These are phyloP conservation scores for Russula brevipes DNA, from an alignment of 768 basidiomycete species.

Conservation along the genomic window DNA sequence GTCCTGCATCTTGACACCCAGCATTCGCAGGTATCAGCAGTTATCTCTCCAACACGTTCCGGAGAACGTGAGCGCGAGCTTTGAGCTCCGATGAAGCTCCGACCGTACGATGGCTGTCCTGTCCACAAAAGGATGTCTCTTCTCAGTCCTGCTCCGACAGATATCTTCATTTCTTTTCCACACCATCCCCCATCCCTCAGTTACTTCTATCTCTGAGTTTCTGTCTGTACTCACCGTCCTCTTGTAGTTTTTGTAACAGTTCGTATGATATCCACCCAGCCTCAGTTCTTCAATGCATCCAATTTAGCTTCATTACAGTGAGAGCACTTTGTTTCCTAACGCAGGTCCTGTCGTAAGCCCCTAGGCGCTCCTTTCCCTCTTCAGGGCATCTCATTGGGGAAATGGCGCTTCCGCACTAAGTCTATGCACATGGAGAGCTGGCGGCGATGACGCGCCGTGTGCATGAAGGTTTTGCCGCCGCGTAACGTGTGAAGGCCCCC, in stretches of 20 bases:
- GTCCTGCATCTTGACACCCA: slow-evolving; percentile 6
- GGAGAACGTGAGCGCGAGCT: slow-evolving; percentile 65
- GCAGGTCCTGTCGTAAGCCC: not conserved
- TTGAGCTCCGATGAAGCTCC: slow-evolving; percentile 70
- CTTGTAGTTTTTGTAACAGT: slow-evolving; percentile 21
- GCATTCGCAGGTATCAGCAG: slow-evolving; percentile 71
- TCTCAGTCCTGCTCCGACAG: not conserved
- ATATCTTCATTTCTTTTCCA: not conserved
- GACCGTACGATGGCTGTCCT: not conserved
- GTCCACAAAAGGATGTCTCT: slow-evolving; percentile 6
- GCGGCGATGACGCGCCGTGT: no score
- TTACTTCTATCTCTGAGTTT: not conserved
- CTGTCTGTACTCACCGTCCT: slow-evolving; percentile 21
- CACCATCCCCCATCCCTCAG: not conserved
- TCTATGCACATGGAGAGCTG: no score
- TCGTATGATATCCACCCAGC: slow-evolving; percentile 22
- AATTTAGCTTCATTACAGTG: not conserved
- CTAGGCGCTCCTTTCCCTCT: not conserved
- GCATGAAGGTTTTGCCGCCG: no score
- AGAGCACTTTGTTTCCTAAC: not conserved
- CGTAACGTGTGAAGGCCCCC: no score
- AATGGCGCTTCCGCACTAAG: no score
- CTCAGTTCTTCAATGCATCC: slow-evolving; percentile 15
- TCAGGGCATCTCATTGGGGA: not conserved
- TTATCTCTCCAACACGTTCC: slow-evolving; percentile 76